phyloP scores from a whole-genome alignment of 371 early-diverging fungal species.

The Actinomortierella ambigua region DNA sequence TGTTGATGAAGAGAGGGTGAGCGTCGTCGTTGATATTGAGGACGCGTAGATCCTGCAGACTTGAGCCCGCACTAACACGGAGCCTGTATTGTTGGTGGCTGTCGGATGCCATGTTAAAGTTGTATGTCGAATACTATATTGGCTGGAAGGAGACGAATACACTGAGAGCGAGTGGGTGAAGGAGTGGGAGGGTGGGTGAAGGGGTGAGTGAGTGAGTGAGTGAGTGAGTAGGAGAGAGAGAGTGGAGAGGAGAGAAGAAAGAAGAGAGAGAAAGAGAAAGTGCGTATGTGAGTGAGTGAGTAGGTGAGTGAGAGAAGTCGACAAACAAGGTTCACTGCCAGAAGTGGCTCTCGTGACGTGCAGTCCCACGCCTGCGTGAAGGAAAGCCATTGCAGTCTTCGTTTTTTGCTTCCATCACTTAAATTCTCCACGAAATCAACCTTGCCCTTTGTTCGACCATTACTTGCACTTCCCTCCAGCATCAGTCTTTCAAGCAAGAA shows the following conservation, averaged over 20 bases:
- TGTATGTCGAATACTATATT: not conserved
- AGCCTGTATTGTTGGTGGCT: slow-evolving; percentile 36
- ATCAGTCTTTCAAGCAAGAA: too few relatives aligned
- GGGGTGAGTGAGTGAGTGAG: not conserved
- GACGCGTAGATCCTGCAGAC: slow-evolving; percentile 54
- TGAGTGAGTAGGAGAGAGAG: not conserved
- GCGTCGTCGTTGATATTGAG: slow-evolving; percentile 72
- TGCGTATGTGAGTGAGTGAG: too few relatives aligned
- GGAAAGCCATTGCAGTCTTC: too few relatives aligned
- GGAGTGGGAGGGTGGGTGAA: not conserved
- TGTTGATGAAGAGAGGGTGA: slow-evolving; percentile 65
- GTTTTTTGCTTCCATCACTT: not conserved
- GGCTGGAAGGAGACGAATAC: not conserved
- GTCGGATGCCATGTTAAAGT: not conserved
- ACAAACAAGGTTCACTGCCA: not conserved
- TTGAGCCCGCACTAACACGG: slow-evolving; percentile 66
- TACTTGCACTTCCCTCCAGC: not conserved
- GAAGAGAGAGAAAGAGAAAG: not conserved
- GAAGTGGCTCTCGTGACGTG: too few relatives aligned
- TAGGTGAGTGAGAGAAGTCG: not conserved
- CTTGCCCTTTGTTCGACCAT: not conserved
- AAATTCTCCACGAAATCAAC: not conserved
- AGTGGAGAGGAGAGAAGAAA: not conserved
- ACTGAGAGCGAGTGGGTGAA: not conserved
- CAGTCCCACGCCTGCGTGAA: too few relatives aligned